phyloP scores from a whole-genome alignment of 1,284 basidiomycete genomes.

The Spongispora temasekensis region DNA sequence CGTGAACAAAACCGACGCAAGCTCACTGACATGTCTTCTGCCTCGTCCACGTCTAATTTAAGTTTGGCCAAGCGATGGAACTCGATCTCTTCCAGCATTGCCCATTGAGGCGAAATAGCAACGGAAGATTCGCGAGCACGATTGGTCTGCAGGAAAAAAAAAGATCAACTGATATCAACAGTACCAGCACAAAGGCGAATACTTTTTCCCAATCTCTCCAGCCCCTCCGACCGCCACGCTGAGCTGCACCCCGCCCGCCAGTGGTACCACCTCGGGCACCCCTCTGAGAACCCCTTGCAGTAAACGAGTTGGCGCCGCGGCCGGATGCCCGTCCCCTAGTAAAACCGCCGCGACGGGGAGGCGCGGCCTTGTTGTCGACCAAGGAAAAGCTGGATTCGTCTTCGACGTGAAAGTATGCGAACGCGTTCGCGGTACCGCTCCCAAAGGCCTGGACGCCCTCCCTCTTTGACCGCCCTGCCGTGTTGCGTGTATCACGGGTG shows the following conservation, averaged over 20 bases:
- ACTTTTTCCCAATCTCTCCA: conserved; percentile 98
- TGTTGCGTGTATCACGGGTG: conserved; percentile 50
- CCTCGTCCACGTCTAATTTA: conserved; percentile 88
- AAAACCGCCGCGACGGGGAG: conserved; percentile 66
- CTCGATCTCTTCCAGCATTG: conserved; percentile 95
- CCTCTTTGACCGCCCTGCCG: conserved; percentile 56
- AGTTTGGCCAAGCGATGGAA: conserved; percentile 93
- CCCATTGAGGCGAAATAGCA: conserved; percentile 90
- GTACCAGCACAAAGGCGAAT: conserved; percentile 13
- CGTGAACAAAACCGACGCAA: not conserved
- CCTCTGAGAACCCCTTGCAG: conserved; percentile 47
- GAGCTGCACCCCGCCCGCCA: conserved; percentile 42
- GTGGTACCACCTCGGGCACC: conserved; percentile 47
- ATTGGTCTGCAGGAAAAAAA: conserved; percentile 58
- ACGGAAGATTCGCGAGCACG: conserved; percentile 94
- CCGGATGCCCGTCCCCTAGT: conserved; percentile 56
- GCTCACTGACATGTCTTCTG: conserved; percentile 77
- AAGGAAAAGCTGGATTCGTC: conserved; percentile 98
- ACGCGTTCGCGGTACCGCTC: conserved; percentile 88
- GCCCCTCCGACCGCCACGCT: conserved; percentile 74
- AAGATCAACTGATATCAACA: conserved; percentile 11
- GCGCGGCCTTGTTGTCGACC: conserved; percentile 83
- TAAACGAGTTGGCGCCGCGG: conserved; percentile 48
- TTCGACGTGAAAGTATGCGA: conserved; percentile 98
- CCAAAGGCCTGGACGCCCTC: conserved; percentile 74